Evolutionary conservation across 768 basidiomycete species (phyloP), one percentile per base, ranked within the genome.

Genomic region (Lepiota brunneoincarnata): DNA sequence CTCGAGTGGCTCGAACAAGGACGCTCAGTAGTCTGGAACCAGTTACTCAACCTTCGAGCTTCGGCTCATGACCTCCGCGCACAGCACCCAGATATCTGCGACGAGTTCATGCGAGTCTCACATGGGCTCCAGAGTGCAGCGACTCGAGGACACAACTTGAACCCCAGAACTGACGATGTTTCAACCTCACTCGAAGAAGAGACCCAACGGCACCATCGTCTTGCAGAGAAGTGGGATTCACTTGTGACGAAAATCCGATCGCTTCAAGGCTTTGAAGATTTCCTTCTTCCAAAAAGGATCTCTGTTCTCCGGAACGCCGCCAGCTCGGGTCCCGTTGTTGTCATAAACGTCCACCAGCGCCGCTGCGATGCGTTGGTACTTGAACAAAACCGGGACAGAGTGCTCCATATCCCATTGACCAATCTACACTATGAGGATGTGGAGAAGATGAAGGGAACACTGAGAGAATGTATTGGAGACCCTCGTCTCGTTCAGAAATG

Each of bases 51-150:
- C n/a, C n/a, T n/a, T n/a, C n/a, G n/a, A n/a, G n/a, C 20, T 47
- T 9, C 15, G 2, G 5, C 14, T 6, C 26, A n/a, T 47, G 20
- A 50, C 11, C 48, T 64, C 4, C 53, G 55, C 20, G 58, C 56
- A 12, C 61, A 61, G 21, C 9, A 62, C 26, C 26, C 26, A 7
- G 26, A 28, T 28, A 28, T 28, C 26, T 28, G 3, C 7, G 26
- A 3, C 26, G 26, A 28, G 7, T 28, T 28, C 26, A 28, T 7
- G 26, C 26, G 7, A 28, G 26, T 7, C 26, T 28, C 26, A 28
- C 26, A 28, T 3, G 26, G 7, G 26, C 26, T 28, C 26, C 26
- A 28, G 26, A 28, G 7, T 10, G 61, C 60, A 23, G 44, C 46
- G 3, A 51, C 62, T 1, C 42, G 39, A 14, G 21, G 6, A 2